Conservation (phyloP, 2,329 filamentous ascomycete genomes). For the Lachnellula willkommii region DNA sequence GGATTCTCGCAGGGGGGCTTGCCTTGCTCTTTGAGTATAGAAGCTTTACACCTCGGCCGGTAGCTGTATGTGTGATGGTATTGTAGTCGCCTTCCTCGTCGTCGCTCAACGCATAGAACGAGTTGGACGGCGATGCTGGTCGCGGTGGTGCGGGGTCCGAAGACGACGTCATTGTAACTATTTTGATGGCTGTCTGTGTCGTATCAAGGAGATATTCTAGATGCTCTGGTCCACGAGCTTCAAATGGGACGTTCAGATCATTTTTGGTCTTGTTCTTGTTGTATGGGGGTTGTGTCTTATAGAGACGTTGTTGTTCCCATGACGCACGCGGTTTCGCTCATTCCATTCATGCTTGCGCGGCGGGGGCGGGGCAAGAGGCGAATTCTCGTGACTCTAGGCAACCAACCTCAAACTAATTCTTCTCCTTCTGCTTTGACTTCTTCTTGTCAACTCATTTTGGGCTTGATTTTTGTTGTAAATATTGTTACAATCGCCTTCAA, state of each 20-base stretch:
- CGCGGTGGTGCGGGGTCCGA: slow-evolving; percentile 30
- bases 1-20: slow-evolving; percentile 22
- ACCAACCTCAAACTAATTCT: background rate
- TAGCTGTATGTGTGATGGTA: slow-evolving; percentile 76
- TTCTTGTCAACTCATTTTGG: too few relatives aligned
- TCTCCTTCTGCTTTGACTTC: background rate
- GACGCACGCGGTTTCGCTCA: slow-evolving; percentile 1
- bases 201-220: background rate
- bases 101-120: slow-evolving; percentile 94
- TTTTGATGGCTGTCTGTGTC: background rate
- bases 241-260: background rate
- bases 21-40: slow-evolving; percentile 97
- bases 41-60: slow-evolving; percentile 81
- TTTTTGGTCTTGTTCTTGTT: background rate
- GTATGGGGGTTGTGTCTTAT: background rate
- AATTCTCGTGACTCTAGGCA: slow-evolving; percentile 2
- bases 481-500: too few relatives aligned
- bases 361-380: background rate
- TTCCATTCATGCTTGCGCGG: background rate
- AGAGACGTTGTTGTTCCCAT: background rate
- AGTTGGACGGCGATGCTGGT: slow-evolving; percentile 69
- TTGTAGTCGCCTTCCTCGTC: slow-evolving; percentile 94
- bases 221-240: background rate
- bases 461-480: too few relatives aligned
- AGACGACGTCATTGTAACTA: slow-evolving; percentile 21